phyloP scores from a whole-genome alignment of 1,284 basidiomycete genomes.

The Heliocybe sulcata region DNA sequence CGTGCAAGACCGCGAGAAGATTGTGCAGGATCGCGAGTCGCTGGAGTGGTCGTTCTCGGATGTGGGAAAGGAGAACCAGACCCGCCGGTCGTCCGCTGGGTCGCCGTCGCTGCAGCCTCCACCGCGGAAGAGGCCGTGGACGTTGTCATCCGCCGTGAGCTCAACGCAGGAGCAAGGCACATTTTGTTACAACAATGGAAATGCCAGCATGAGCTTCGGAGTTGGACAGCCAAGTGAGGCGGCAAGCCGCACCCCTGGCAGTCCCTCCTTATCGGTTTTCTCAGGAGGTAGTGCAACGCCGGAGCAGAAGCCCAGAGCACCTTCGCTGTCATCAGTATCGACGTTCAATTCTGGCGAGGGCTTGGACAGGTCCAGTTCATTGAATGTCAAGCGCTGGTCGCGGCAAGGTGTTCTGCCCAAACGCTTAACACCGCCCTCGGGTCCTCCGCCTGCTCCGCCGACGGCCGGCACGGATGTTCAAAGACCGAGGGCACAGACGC shows the following conservation, averaged over 20 bases:
- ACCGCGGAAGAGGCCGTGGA: slow-evolving; percentile 49
- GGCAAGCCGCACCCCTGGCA: slow-evolving; percentile 6
- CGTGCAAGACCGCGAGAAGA: slow-evolving; percentile 38
- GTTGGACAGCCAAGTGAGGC: not conserved
- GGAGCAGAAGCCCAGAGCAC: slow-evolving; percentile 31
- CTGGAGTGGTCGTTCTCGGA: not conserved
- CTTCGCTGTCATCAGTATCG: slow-evolving; percentile 47
- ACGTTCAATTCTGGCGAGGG: slow-evolving; percentile 37
- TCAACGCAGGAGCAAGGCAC: not conserved
- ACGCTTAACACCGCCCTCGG: slow-evolving; percentile 46
- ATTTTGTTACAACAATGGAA: not conserved
- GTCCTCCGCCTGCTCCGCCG: slow-evolving; percentile 41
- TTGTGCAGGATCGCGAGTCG: slow-evolving; percentile 31
- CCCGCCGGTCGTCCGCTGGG: slow-evolving; percentile 2
- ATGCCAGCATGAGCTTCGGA: slow-evolving; percentile 1
- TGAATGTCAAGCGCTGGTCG: slow-evolving; percentile 48
- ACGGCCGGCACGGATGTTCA: slow-evolving; percentile 7
- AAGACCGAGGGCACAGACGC: slow-evolving; percentile 4
- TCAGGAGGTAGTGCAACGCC: slow-evolving; percentile 21
- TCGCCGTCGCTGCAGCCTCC: slow-evolving; percentile 56
- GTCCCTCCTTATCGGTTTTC: slow-evolving; percentile 11
- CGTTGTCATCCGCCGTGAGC: slow-evolving; percentile 19
- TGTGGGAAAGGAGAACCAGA: not conserved
- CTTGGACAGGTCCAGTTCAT: slow-evolving; percentile 30
- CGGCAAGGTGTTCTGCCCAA: slow-evolving; percentile 46